Percentiles rank a stretch among this genome's conserved stretches.
Conservation (phyloP, 768 basidiomycete species). For the Cystofilobasidium macerans region DNA sequence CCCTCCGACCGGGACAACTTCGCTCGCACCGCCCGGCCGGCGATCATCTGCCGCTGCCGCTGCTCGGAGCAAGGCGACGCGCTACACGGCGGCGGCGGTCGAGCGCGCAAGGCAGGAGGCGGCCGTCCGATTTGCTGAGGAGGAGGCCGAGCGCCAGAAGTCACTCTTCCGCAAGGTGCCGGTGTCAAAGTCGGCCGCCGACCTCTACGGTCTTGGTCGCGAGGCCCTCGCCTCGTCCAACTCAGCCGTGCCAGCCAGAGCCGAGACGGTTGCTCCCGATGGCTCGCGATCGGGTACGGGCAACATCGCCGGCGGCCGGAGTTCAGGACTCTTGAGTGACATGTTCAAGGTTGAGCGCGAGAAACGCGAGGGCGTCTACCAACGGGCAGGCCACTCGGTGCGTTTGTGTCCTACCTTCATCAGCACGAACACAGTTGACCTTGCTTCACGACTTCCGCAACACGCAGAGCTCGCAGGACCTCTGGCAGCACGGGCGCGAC, state of each 20-base stretch:
- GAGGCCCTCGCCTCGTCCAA: background rate
- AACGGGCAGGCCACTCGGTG: background rate
- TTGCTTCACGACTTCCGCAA: background rate
- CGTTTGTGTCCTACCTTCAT: background rate
- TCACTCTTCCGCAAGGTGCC: slow-evolving; percentile 23
- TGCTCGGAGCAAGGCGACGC: background rate
- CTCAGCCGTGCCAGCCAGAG: background rate
- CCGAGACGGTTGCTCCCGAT: slow-evolving; percentile 3
- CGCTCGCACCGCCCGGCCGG: background rate
- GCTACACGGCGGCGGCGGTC: background rate
- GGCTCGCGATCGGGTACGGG: background rate
- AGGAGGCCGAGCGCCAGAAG: slow-evolving; percentile 23
- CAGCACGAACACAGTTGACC: too few relatives aligned
- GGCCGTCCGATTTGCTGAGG: background rate
- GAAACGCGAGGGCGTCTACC: slow-evolving; percentile 17
- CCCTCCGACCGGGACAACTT: too few relatives aligned
- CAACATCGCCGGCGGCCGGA: slow-evolving; percentile 18
- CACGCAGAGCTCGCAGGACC: slow-evolving; percentile 18
- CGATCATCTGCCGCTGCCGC: too few relatives aligned
- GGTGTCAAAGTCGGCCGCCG: slow-evolving; percentile 19
- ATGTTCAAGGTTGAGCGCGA: slow-evolving; percentile 26
- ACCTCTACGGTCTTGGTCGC: slow-evolving; percentile 19
- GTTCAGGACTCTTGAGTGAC: slow-evolving; percentile 26
- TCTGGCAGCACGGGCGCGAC: slow-evolving; percentile 19
- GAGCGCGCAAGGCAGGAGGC: background rate